phyloP scores from a whole-genome alignment of 371 early-diverging fungal genomes.

The Basidiobolus heterosporus region DNA sequence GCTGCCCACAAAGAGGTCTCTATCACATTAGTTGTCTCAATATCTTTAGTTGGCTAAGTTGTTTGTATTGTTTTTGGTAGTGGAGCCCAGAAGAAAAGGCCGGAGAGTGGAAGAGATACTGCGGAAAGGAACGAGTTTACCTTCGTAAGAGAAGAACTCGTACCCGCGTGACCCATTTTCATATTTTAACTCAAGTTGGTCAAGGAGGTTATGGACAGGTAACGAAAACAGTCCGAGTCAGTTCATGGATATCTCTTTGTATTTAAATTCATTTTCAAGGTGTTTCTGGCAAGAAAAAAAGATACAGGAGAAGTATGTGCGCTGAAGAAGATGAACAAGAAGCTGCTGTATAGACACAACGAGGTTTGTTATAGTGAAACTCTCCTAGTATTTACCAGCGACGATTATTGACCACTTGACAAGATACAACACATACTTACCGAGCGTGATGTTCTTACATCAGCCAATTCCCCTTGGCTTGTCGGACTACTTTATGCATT shows the following conservation, averaged over 20 bases:
- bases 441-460: conserved; percentile 67
- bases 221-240: too few relatives aligned
- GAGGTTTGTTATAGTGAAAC: conserved; percentile 15
- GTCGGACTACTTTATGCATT: conserved; percentile 53
- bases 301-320: conserved; percentile 65
- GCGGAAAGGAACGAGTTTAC: too few relatives aligned
- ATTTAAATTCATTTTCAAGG: conserved; percentile 1
- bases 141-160: too few relatives aligned
- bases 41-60: too few relatives aligned
- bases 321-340: conserved; percentile 69
- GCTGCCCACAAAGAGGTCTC: too few relatives aligned
- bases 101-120: too few relatives aligned
- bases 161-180: conserved; percentile 21
- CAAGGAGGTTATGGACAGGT: conserved; percentile 71
- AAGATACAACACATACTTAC: conserved; percentile 40
- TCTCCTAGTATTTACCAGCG: neutral
- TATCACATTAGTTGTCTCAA: too few relatives aligned
- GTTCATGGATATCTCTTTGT: too few relatives aligned
- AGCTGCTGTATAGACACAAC: conserved; percentile 46
- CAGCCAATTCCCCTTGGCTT: conserved; percentile 40
- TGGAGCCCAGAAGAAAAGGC: too few relatives aligned
- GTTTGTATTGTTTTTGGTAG: too few relatives aligned
- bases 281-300: conserved; percentile 44
- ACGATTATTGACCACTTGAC: neutral
- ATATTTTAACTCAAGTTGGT: conserved; percentile 58